Conservation (phyloP, 371 early-diverging fungal genomes). For the Cladochytrium tenue region DNA sequence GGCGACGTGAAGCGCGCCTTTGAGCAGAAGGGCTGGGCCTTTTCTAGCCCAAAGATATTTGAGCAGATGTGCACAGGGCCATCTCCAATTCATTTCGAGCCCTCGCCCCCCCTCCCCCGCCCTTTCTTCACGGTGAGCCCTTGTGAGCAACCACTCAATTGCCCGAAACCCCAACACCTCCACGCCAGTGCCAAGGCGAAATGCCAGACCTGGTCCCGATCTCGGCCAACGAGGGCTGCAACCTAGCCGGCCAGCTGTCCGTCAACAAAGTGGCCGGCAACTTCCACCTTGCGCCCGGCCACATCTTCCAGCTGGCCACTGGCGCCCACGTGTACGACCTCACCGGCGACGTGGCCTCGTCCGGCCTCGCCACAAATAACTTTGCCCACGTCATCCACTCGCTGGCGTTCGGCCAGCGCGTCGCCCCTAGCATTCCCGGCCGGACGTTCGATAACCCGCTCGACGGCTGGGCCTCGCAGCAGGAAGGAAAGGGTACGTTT, state of each 20-base stretch:
- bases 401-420: constrained; percentile 74
- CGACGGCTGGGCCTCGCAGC: background rate
- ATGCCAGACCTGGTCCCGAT: background rate
- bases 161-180: constrained; percentile 59
- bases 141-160: constrained; percentile 43
- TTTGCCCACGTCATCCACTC: constrained; percentile 80
- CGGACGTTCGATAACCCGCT: background rate
- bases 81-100: too few species aligned
- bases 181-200: background rate
- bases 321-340: constrained; percentile 81
- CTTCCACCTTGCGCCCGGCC: constrained; percentile 88
- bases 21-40: constrained; percentile 73
- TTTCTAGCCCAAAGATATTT: constrained; percentile 60
- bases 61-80: constrained; percentile 71
- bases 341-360: constrained; percentile 16
- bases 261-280: constrained; percentile 88
- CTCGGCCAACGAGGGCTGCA: constrained; percentile 81
- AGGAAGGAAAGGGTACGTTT: background rate
- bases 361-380: constrained; percentile 42
- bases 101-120: background rate
- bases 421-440: constrained; percentile 30
- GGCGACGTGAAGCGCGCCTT: constrained; percentile 86
- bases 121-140: background rate
- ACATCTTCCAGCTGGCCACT: constrained; percentile 63
- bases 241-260: constrained; percentile 69